Evolutionary conservation across 1,139 yeast species (phyloP), one percentile per base, ranked within the genome.

Genomic region (Zygosaccharomyces sapae): DNA sequence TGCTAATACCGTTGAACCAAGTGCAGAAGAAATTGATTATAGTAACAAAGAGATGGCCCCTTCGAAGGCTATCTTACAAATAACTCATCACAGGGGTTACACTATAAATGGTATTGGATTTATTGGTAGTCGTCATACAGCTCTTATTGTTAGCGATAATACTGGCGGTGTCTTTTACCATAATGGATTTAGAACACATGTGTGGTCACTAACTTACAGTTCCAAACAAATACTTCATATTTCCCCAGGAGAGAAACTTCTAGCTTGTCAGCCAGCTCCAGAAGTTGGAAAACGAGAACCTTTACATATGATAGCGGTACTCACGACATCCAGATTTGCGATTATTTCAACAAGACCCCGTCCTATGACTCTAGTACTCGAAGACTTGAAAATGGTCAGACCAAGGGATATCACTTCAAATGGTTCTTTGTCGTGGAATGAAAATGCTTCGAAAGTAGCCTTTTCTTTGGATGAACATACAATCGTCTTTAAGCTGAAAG

Each of bases 121-220:
- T 59, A 55, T 81, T 9, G 83, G 81, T 1, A 71, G 72, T 31
- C 73, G 81, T 52, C 81, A 77, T 51, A 73, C 80, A 8, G 81
- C 80, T 19, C 51, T 87, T 16, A 67, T 84, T 2, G 75, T 86
- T 5, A 70, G 78, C 2, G 92, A 86, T 59, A 66, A 68, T 4
- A 67, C 75, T 1, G 95, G 95, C 0, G 66, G 76, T 55, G 71
- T 82, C 8, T 71, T 80, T 46, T 73, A 70, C 51, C 94, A 86
- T 62, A 74, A 77, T 55, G 83, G 84, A 0, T 69, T 74, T 41
- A 72, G 81, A 48, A 73, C 77, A 33, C 67, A 83, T 24, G 62
- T 83, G 48, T 78, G 83, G 38, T 70, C 72, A 43, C 68, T 74
- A 45, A 72, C 75, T 25, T 70, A 71, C 10, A 70, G 35, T 29